Evolutionary conservation across 1,284 basidiomycete species (phyloP).

Genomic region (Ceratobasidium sp.): DNA sequence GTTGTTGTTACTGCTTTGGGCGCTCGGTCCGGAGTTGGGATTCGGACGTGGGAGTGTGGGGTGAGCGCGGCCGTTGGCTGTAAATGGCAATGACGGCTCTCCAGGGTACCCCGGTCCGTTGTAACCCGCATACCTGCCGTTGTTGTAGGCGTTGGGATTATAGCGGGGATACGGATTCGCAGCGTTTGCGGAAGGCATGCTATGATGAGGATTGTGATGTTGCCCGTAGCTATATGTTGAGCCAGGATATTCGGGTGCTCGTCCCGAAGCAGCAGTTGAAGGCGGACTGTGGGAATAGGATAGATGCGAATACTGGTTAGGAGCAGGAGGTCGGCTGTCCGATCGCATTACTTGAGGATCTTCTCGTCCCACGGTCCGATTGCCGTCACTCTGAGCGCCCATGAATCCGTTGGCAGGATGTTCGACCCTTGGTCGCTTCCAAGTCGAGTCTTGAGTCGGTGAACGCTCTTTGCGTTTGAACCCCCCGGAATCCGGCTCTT

Average conservation of each 20-base stretch:
- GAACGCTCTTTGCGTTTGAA: constrained; percentile 67
- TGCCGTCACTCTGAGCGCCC: constrained; percentile 11
- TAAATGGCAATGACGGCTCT: constrained; percentile 30
- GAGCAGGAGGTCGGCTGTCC: constrained; percentile 22
- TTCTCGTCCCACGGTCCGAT: constrained; percentile 17
- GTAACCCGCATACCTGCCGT: constrained; percentile 1
- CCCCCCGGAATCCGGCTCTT: neutral
- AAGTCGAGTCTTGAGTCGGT: constrained; percentile 54
- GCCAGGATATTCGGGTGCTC: constrained; percentile 12
- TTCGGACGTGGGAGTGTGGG: constrained; percentile 36
- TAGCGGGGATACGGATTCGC: neutral
- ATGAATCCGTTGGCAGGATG: constrained; percentile 39
- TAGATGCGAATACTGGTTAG: constrained; percentile 17
- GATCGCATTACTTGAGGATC: constrained; percentile 18
- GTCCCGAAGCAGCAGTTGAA: constrained; percentile 23
- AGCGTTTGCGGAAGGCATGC: neutral
- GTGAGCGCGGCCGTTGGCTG: constrained; percentile 28
- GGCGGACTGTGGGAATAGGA: constrained; percentile 28
- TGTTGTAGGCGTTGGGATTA: neutral
- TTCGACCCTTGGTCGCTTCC: constrained; percentile 73
- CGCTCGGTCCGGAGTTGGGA: constrained; percentile 24
- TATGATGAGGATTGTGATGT: neutral
- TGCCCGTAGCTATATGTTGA: constrained; percentile 7
- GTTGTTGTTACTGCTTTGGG: constrained; percentile 10
- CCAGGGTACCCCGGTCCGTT: neutral